Evolutionary conservation across 345 rosid species (phyloP), one percentile per base, ranked within the genome.

Genomic region (Bretschneidera sinensis): DNA sequence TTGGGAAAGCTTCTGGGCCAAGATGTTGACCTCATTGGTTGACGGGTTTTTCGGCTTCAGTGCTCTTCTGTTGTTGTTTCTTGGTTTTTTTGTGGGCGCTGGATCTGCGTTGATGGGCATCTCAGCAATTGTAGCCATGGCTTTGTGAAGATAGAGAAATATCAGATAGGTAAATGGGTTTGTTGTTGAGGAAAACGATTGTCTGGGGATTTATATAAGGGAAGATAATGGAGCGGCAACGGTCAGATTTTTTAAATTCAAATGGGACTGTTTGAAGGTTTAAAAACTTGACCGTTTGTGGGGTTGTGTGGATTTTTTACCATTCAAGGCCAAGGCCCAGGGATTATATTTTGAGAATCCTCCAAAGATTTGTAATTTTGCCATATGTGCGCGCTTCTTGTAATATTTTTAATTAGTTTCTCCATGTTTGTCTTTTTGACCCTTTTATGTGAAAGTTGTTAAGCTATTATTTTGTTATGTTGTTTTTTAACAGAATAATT

Each of bases 31-130:
- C 1, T 73, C 92, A 33, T 66, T 79, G 9, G 71, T 59, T 6
- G 88, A 71, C 25, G 82, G 28, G 21, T 68, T 82, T 67, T 83
- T 83, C 67, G 81, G 78, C 76, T 92, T 87, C 83, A 92, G 65
- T 3, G 95, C 81, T 72, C 72, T 85, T 62, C 83, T 74, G 53
- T 69, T 57, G 67, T 77, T 82, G 65, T 65, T 81, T 62, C 83
- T 86, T 33, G 81, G 59, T 52, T 78, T 78, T 75, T 79, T 89
- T 51, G 76, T 25, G 20, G 79, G 72, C 20, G 72, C 61, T 39
- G 63, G 71, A 39, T 59, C 72, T 21, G 65, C 71, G 43, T 9
- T 48, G 0, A 50, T 48, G 5, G 81, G 81, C 60, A 74, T 50
- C 25, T 76, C 79, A 2, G 83, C 81, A 85, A 85, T 82, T 21